A percentile compares a stretch with the other conserved stretches of the same genome.
phyloP scores from a whole-genome alignment of 352 stramenopile genomes.

The Globisporangium camurandrum region DNA sequence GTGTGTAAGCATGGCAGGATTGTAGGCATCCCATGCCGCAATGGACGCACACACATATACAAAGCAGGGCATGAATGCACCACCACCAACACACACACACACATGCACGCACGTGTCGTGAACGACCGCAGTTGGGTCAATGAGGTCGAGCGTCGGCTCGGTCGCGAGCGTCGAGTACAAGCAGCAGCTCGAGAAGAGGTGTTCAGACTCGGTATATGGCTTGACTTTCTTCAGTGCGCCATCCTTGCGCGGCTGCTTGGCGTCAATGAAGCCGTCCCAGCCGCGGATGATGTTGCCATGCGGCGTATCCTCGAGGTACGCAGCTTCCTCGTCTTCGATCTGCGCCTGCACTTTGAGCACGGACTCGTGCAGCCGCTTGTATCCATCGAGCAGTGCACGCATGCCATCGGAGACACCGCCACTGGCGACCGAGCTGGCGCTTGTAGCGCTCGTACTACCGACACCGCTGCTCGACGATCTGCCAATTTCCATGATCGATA shows the following conservation, averaged over 20 bases:
- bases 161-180: constrained; percentile 44
- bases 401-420: constrained; percentile 54
- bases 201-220: constrained; percentile 68
- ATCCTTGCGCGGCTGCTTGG: constrained; percentile 72
- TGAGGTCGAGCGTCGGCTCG: constrained; percentile 46
- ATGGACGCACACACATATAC: neutral
- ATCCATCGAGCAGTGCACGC: constrained; percentile 55
- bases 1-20: no score
- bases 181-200: constrained; percentile 75
- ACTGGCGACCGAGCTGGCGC: no score
- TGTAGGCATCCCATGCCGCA: no score
- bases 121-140: constrained; percentile 25
- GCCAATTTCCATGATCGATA: no score
- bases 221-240: constrained; percentile 69
- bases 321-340: constrained; percentile 71
- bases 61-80: neutral
- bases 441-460: no score
- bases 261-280: constrained; percentile 84
- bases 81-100: neutral
- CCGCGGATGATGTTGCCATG: constrained; percentile 85
- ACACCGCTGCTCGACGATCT: no score
- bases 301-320: constrained; percentile 76
- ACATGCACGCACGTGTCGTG: constrained; percentile 5
- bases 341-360: constrained; percentile 61
- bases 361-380: constrained; percentile 64